Conservation (phyloP, 257 asterid genomes). For the Capsicum baccatum region DNA sequence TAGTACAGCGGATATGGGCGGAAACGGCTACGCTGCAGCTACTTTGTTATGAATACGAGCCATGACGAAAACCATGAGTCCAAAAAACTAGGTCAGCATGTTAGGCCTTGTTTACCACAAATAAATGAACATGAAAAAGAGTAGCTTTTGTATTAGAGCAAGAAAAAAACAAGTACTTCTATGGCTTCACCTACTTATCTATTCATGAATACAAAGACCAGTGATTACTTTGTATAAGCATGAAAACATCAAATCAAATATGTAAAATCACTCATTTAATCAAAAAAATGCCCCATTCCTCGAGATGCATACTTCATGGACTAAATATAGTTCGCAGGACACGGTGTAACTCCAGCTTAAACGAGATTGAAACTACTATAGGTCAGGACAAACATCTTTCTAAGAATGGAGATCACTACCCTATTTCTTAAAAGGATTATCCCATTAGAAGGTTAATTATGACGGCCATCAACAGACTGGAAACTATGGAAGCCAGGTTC, state of each 20-base stretch:
- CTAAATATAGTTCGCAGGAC: background rate
- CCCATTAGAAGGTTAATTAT: background rate
- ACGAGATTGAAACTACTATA: background rate
- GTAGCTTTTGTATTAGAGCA: background rate
- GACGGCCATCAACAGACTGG: background rate
- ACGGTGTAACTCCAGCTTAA: background rate
- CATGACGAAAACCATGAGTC: background rate
- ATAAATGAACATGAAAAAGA: background rate
- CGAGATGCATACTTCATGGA: background rate
- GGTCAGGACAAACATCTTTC: background rate
- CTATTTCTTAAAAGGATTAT: background rate
- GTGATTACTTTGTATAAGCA: background rate
- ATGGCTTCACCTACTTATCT: background rate
- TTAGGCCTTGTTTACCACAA: background rate
- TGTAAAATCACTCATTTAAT: constrained; percentile 2
- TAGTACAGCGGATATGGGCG: background rate
- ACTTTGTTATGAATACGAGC: background rate
- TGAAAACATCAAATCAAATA: constrained; percentile 1
- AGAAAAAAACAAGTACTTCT: background rate
- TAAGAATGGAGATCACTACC: background rate
- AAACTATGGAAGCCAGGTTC: background rate
- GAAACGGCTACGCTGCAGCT: background rate
- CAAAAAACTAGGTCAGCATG: background rate
- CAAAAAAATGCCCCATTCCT: background rate
- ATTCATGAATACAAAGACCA: background rate